Evolutionary conservation across 2,329 filamentous ascomycete species (phyloP).

Genomic region (Orbilia brochopaga): DNA sequence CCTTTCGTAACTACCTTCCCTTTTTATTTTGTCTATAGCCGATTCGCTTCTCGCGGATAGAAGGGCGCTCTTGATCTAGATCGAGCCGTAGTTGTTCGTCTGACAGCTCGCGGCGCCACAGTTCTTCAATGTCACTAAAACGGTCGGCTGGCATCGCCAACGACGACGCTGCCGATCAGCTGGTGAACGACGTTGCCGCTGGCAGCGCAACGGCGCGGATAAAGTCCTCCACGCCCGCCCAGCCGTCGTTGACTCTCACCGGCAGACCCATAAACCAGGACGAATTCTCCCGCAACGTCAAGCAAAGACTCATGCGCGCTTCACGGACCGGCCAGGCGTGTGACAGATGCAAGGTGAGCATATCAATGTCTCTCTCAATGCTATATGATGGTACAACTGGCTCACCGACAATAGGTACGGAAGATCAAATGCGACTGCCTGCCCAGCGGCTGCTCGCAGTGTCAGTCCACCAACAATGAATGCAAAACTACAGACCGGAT

Average conservation of each 20-base stretch:
- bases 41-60: not conserved
- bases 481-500: slow-evolving; percentile 88
- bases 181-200: slow-evolving; percentile 11
- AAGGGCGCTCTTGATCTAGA: slow-evolving; percentile 7
- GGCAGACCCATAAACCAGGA: slow-evolving; percentile 51
- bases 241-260: slow-evolving; percentile 11
- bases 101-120: slow-evolving; percentile 14
- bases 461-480: slow-evolving; percentile 74
- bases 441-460: slow-evolving; percentile 81
- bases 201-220: slow-evolving; percentile 17
- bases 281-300: slow-evolving; percentile 61
- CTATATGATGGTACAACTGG: not conserved
- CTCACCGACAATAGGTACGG: slow-evolving; percentile 65
- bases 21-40: not conserved
- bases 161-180: slow-evolving; percentile 17
- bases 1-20: not conserved
- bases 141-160: slow-evolving; percentile 42
- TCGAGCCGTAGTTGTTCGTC: slow-evolving; percentile 18
- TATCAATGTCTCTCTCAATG: not conserved
- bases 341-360: slow-evolving; percentile 79
- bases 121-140: slow-evolving; percentile 38
- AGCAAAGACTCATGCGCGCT: slow-evolving; percentile 64
- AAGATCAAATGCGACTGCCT: slow-evolving; percentile 87
- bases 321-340: slow-evolving; percentile 80
- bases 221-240: not conserved